phyloP scores from a whole-genome alignment of 208 protist species.

The Acanthamoeba divionensis region DNA sequence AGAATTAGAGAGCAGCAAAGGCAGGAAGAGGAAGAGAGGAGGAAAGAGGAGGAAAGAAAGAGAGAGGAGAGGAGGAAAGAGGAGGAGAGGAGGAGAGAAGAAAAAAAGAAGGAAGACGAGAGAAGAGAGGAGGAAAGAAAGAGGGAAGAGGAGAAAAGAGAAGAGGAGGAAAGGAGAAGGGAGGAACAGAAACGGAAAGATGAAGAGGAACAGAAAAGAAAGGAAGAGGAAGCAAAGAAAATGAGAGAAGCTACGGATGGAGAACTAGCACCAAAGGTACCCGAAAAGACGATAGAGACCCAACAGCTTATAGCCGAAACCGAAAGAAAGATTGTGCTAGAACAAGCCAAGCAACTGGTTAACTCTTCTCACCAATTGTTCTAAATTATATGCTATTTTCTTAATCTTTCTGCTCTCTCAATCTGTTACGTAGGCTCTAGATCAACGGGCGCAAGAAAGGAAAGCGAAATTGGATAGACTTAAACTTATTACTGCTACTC shows the following conservation, averaged over 20 bases:
- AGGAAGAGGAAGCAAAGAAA: neutral
- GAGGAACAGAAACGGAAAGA: neutral
- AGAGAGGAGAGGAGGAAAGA: neutral
- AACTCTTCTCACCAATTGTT: too few relatives aligned
- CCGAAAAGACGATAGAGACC: neutral
- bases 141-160: neutral
- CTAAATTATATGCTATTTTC: too few relatives aligned
- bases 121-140: neutral
- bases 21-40: neutral
- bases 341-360: too few relatives aligned
- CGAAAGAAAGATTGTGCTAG: too few relatives aligned
- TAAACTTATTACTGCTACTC: too few relatives aligned
- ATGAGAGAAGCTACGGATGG: neutral
- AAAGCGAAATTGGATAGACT: slow-evolving; percentile 1
- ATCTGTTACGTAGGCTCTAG: neutral
- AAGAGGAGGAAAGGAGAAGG: neutral
- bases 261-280: too few relatives aligned
- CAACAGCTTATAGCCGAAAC: neutral
- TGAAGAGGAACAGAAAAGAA: neutral
- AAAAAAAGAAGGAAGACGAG: neutral
- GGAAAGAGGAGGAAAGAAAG: neutral
- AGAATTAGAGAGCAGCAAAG: neutral
- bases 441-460: neutral
- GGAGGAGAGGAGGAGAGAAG: neutral
- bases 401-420: too few relatives aligned